These are phyloP conservation scores for Arachis hypogaea DNA, from an alignment of 306 rosid genomes.

Conservation along the genomic window DNA sequence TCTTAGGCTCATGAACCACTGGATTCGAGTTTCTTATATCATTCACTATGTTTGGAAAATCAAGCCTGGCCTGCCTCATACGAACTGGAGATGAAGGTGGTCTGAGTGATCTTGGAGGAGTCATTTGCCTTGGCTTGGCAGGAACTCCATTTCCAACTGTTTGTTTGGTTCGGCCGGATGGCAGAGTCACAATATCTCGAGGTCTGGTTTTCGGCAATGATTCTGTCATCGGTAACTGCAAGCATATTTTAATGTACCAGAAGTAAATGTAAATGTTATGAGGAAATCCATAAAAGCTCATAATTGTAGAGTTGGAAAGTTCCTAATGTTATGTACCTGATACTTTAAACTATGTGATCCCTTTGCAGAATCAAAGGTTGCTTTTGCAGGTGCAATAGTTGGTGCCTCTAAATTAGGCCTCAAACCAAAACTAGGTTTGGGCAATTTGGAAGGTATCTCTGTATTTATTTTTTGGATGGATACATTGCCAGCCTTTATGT, in stretches of 20 bases:
- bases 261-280: slow-evolving; percentile 1
- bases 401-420: slow-evolving; percentile 64
- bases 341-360: slow-evolving; percentile 60
- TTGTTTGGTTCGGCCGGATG: slow-evolving; percentile 62
- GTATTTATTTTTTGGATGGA: slow-evolving; percentile 49
- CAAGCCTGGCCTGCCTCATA: slow-evolving; percentile 57
- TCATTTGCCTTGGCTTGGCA: slow-evolving; percentile 63
- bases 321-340: slow-evolving; percentile 58
- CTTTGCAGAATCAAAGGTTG: slow-evolving; percentile 57
- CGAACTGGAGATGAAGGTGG: slow-evolving; percentile 59
- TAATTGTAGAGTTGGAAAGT: neutral
- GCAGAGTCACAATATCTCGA: slow-evolving; percentile 54
- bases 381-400: slow-evolving; percentile 51
- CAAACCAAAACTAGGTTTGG: slow-evolving; percentile 53
- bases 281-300: slow-evolving; percentile 20
- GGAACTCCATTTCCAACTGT: slow-evolving; percentile 61
- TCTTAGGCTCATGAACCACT: slow-evolving; percentile 50
- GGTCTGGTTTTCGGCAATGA: slow-evolving; percentile 67
- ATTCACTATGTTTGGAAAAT: slow-evolving; percentile 53
- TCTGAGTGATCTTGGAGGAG: slow-evolving; percentile 60
- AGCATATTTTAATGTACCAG: slow-evolving; percentile 11
- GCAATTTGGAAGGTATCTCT: slow-evolving; percentile 68
- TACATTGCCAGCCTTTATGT: slow-evolving; percentile 49
- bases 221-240: slow-evolving; percentile 60
- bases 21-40: slow-evolving; percentile 42